Evolutionary conservation across 345 rosid species (phyloP), one percentile per base, ranked within the genome.

Genomic region (Acer saccharum): DNA sequence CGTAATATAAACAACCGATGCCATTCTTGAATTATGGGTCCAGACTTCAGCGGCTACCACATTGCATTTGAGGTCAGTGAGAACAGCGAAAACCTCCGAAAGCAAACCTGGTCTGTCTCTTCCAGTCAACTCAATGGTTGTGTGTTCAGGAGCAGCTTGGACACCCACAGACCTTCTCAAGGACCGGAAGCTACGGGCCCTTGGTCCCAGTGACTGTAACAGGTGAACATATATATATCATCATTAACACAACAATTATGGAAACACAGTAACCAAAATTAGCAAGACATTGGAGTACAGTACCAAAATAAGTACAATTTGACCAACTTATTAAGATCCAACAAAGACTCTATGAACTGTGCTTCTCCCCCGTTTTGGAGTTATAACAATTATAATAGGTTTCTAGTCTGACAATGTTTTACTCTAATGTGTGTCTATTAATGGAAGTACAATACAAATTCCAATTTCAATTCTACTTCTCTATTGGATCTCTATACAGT

Each of bases 21-120:
- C 97, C 95, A 90, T 90, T 78, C 97, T 85, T 25, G 92, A 89
- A 82, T 92, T 92, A 82, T 92, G 97, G 76, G 97, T 92, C 97
- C 95, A 92, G 69, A 92, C 95, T 82, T 90, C 97, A 10, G 92
- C 92, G 5, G 91, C 92, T 74, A 87, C 92, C 48, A 89, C 92
- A 21, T 90, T 92, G 78, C 95, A 92, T 55, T 90, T 89, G 57
- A 84, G 90, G 88, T 89, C 90, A 1, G 95, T 63, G 5, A 92
- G 89, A 80, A 92, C 93, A 6, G 97, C 97, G 63, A 87, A 90
- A 23, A 90, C 86, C 76, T 92, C 97, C 1, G 97, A 92, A n/a
- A 92, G 93, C 81, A 92, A 81, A 65, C 97, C 95, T 0, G 97
- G 95, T 7, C 97, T 80, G 79, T 90, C 95, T 76, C 92, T 89